Conservation (phyloP, 805 yeast genomes). For the Candida insectorum region DNA sequence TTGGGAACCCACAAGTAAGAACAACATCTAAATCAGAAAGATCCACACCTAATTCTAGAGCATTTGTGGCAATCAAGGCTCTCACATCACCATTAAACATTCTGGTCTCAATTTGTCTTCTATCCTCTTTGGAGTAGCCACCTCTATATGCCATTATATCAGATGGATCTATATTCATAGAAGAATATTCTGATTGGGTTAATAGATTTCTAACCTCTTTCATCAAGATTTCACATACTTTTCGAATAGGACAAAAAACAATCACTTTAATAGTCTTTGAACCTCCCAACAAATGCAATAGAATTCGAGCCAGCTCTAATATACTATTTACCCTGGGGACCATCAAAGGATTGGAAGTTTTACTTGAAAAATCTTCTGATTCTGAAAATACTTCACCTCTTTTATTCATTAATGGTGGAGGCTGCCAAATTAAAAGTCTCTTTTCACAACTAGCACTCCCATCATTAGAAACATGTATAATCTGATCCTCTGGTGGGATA, state of each 20-base stretch:
- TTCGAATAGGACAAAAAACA: conserved; percentile 84
- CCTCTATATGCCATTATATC: conserved; percentile 92
- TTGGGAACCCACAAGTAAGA: conserved; percentile 88
- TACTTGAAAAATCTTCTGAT: conserved; percentile 1
- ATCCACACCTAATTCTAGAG: conserved; percentile 93
- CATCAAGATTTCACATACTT: conserved; percentile 83
- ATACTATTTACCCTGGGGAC: conserved; percentile 63
- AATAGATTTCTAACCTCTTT: conserved; percentile 68
- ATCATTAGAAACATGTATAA: conserved; percentile 64
- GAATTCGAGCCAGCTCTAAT: conserved; percentile 68
- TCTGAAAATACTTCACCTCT: conserved; percentile 39
- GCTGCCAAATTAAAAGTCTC: conserved; percentile 78
- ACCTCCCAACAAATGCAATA: conserved; percentile 60
- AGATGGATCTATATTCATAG: conserved; percentile 32
- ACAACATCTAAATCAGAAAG: conserved; percentile 92
- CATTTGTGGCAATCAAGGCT: conserved; percentile 93
- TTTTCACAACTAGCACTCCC: conserved; percentile 88
- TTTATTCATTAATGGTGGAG: conserved; percentile 61
- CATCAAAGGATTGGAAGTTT: neutral
- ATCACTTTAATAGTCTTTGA: conserved; percentile 67
- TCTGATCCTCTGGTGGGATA: conserved; percentile 38
- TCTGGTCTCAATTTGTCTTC: conserved; percentile 82
- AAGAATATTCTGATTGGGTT: conserved; percentile 39
- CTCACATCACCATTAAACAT: conserved; percentile 85
- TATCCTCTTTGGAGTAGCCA: conserved; percentile 83